Evolutionary conservation across 1,139 yeast genomes (phyloP).

Genomic region (Wickerhamomyces sp.): DNA sequence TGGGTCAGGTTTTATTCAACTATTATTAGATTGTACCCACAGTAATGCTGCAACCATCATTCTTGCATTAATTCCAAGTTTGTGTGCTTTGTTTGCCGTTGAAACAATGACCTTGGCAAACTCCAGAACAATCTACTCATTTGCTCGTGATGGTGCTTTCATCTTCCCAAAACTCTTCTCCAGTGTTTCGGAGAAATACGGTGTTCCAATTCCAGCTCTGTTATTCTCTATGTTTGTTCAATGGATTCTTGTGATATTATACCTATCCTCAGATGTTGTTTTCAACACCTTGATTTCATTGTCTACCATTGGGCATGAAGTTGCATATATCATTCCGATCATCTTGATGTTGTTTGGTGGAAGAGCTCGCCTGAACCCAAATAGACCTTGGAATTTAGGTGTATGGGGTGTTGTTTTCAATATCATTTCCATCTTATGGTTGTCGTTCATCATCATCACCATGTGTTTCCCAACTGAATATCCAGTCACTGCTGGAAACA

Average conservation of each 20-base stretch:
- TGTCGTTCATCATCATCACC: constrained; percentile 37
- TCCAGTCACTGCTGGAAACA: constrained; percentile 31
- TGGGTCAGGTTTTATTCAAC: constrained; percentile 58
- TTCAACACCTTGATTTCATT: constrained; percentile 52
- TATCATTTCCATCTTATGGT: constrained; percentile 28
- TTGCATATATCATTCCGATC: constrained; percentile 53
- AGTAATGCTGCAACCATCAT: constrained; percentile 59
- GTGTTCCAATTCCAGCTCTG: constrained; percentile 56
- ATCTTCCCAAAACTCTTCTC: constrained; percentile 41
- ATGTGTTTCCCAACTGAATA: constrained; percentile 39
- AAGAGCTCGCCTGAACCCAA: constrained; percentile 35
- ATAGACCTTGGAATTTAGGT: constrained; percentile 55
- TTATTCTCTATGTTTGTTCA: constrained; percentile 43
- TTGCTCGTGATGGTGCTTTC: constrained; percentile 44
- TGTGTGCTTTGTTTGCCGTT: constrained; percentile 59
- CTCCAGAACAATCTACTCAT: constrained; percentile 44
- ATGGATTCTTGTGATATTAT: constrained; percentile 45
- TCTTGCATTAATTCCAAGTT: constrained; percentile 48
- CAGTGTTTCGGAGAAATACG: constrained; percentile 42
- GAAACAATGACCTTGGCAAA: constrained; percentile 42
- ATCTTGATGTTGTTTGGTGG: constrained; percentile 27
- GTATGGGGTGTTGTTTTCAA: constrained; percentile 30
- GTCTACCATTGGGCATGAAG: constrained; percentile 49
- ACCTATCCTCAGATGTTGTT: constrained; percentile 51
- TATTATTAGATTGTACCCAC: constrained; percentile 56